Base-by-base conservation (phyloP, 805 yeast genomes). In the Spathaspora gorwiae region DNA sequence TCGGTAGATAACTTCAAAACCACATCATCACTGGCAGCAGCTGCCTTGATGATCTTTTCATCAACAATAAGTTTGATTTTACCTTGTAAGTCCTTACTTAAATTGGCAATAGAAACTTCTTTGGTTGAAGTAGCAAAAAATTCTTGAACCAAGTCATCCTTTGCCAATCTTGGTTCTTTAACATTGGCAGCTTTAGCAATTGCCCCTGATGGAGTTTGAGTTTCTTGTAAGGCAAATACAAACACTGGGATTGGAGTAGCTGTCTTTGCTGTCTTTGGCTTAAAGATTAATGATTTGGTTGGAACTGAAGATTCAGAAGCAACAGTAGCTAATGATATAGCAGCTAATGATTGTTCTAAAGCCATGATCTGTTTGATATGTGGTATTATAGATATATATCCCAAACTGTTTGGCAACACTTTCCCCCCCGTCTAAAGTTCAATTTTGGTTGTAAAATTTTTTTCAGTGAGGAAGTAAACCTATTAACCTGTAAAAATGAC, bases 81-180 rank as follows among this genome's bases (percentile, higher is more conserved):
- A 41, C 79, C 79, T 39, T 79, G 81, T 49, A 64, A 61, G 30
- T 53, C 62, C 42, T 54, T 54, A 53, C 68, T 64, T 57, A 79
- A 66, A 52, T 70, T 68, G 44, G 84, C 86, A 46, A 81, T 62
- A 24, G 85, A 71, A 51, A 83, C 80, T 60, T 83, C 84, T 59
- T 80, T 78, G 36, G 89, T 76, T 26, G 76, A 49, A 33, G 75
- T 69, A 34, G 70, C 66, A 51, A 85, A 84, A 56, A 84, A 78
- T 55, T 80, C 80, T 49, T 73, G 71, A 40, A 88, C 83, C 54
- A 89, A 73, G 45, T 84, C 96, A 51, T 86, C 90, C 54, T 83
- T 83, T 43, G 96, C 97, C 57, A 89, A 72, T 66, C 96, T 79
- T 52, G 95, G 95, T 49, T 89, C 96, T 67, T 89, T 89, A 43